phyloP scores from a whole-genome alignment of 2,329 filamentous ascomycete genomes.

The Dryadomyces quercus-mongolicae region DNA sequence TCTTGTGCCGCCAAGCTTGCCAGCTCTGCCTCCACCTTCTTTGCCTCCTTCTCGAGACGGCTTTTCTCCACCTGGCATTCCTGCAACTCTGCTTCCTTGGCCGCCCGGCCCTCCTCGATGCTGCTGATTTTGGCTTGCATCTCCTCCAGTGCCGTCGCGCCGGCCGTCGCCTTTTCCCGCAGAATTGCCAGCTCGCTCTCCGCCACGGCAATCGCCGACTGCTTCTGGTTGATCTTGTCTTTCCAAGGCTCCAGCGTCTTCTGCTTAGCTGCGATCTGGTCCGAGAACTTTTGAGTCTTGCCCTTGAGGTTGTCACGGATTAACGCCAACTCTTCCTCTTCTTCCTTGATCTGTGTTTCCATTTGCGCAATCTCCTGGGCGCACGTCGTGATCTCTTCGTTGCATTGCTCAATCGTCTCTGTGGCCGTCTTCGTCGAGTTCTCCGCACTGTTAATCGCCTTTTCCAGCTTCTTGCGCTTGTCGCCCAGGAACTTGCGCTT shows the following conservation, averaged over 20 bases:
- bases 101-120: slow-evolving; percentile 58
- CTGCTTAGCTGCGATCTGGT: slow-evolving; percentile 84
- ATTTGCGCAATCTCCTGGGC: slow-evolving; percentile 62
- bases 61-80: slow-evolving; percentile 62
- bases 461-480: slow-evolving; percentile 93
- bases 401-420: slow-evolving; percentile 65
- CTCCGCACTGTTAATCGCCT: slow-evolving; percentile 67
- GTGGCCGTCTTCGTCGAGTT: slow-evolving; percentile 62
- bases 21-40: slow-evolving; percentile 60
- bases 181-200: slow-evolving; percentile 91
- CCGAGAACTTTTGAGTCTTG: slow-evolving; percentile 89
- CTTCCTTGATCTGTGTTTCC: slow-evolving; percentile 61
- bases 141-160: slow-evolving; percentile 73
- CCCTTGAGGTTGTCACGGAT: slow-evolving; percentile 85
- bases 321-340: slow-evolving; percentile 70
- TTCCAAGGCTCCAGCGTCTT: slow-evolving; percentile 94
- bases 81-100: slow-evolving; percentile 65
- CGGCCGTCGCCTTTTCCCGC: slow-evolving; percentile 77
- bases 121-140: slow-evolving; percentile 64
- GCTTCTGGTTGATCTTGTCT: slow-evolving; percentile 92
- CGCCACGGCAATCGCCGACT: slow-evolving; percentile 85
- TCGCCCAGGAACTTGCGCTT: slow-evolving; percentile 86
- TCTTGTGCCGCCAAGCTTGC: slow-evolving; percentile 64
- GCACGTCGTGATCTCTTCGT: slow-evolving; percentile 66
- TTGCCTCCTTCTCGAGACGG: slow-evolving; percentile 61